Evolutionary conservation across 768 basidiomycete genomes (phyloP).

Genomic region (Podaxis mareebaensis): DNA sequence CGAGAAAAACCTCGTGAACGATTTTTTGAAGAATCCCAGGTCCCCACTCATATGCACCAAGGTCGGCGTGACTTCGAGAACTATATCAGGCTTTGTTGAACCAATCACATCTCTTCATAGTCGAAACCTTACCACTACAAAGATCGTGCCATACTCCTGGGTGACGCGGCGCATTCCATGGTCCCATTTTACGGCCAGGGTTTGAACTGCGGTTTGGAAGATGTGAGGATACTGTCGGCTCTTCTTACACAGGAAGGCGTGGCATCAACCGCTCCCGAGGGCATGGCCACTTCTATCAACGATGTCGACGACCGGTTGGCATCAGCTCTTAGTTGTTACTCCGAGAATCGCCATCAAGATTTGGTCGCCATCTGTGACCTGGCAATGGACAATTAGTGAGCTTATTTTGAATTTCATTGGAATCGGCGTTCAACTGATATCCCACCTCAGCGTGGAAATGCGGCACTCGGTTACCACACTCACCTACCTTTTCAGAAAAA

Average conservation of each 20-base stretch:
- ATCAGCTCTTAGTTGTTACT: conserved; percentile 75
- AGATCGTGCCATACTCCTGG: conserved; percentile 84
- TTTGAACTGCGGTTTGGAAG: conserved; percentile 96
- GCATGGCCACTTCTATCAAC: conserved; percentile 29
- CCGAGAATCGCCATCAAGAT: conserved; percentile 82
- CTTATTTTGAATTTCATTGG: conserved; percentile 25
- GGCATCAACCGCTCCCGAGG: conserved; percentile 40
- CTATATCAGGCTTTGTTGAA: conserved; percentile 25
- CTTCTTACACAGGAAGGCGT: conserved; percentile 75
- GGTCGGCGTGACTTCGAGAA: conserved; percentile 44
- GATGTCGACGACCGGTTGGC: conserved; percentile 58
- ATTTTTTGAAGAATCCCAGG: conserved; percentile 83
- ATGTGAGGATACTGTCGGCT: conserved; percentile 85
- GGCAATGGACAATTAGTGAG: conserved; percentile 97
- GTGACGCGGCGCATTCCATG: conserved; percentile 97
- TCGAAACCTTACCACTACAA: conserved; percentile 87
- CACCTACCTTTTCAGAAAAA: conserved; percentile 75
- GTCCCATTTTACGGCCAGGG: conserved; percentile 99
- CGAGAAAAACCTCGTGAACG: conserved; percentile 69
- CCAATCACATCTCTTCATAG: conserved; percentile 41
- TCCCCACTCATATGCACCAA: conserved; percentile 91
- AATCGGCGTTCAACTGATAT: conserved; percentile 20
- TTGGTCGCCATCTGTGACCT: conserved; percentile 88
- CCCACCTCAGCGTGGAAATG: conserved; percentile 79
- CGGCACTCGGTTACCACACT: conserved; percentile 87